phyloP scores from a whole-genome alignment of 331 rosid genomes.

The Acacia concinna region DNA sequence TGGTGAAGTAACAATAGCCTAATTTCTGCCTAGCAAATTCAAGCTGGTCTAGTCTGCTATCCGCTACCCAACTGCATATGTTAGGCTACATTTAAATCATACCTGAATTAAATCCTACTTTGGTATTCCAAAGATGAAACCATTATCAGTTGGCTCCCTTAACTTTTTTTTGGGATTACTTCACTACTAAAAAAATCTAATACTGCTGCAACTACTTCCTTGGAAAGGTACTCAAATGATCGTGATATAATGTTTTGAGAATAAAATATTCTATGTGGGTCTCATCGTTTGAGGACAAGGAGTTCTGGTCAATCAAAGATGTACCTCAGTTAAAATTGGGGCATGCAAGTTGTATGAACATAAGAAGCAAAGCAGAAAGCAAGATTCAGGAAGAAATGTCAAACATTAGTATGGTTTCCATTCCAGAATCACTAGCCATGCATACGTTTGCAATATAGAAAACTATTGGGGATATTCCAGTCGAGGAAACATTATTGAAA shows the following conservation, averaged over 20 bases:
- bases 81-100: conserved; percentile 5
- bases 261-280: neutral
- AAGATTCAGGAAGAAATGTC: neutral
- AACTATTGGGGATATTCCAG: neutral
- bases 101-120: neutral
- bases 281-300: neutral
- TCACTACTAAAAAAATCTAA: neutral
- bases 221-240: neutral
- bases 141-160: neutral
- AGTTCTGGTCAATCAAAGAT: neutral
- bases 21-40: conserved; percentile 8
- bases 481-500: neutral
- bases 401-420: conserved; percentile 1
- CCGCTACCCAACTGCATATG: neutral
- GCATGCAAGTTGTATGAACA: neutral
- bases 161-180: neutral
- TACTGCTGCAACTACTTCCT: neutral
- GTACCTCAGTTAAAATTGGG: neutral
- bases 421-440: conserved; percentile 1
- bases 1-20: neutral
- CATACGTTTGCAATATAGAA: neutral
- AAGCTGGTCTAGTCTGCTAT: neutral
- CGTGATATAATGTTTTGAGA: neutral
- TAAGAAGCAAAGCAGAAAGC: conserved; percentile 19
- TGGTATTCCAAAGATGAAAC: neutral